Evolutionary conservation across 768 basidiomycete genomes (phyloP).

Genomic region (Pulveroboletus sp.): DNA sequence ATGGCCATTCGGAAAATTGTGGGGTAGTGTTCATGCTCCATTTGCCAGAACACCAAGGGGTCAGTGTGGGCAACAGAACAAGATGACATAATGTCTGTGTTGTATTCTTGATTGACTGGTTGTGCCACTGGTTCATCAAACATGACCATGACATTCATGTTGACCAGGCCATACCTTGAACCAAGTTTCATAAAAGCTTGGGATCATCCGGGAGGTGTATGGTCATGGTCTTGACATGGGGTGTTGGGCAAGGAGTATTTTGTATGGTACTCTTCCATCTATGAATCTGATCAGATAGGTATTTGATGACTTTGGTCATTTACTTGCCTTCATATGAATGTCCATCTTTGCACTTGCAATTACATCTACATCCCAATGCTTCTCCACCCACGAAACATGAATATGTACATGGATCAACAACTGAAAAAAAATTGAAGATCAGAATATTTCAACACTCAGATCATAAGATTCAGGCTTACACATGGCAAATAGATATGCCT

Average conservation of each 20-base stretch:
- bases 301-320: no score
- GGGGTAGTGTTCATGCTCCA: constrained; percentile 3
- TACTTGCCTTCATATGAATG: neutral
- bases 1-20: constrained; percentile 21
- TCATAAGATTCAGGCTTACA: no score
- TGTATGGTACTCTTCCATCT: neutral
- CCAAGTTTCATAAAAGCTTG: neutral
- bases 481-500: no score
- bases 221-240: neutral
- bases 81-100: neutral
- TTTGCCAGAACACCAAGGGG: constrained; percentile 1
- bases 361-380: neutral
- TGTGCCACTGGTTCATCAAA: neutral
- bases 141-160: neutral
- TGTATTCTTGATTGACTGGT: constrained; percentile 3
- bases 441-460: no score
- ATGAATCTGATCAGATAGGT: no score
- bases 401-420: no score
- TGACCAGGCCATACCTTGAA: neutral
- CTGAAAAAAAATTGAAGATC: no score
- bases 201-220: neutral
- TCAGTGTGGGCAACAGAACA: neutral
- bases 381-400: no score
- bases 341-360: neutral
- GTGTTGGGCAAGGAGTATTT: neutral